Percentiles rank a stretch among this genome's conserved stretches.
phyloP scores from a whole-genome alignment of 2,329 filamentous ascomycete species.

The Paecilomyces sp. region DNA sequence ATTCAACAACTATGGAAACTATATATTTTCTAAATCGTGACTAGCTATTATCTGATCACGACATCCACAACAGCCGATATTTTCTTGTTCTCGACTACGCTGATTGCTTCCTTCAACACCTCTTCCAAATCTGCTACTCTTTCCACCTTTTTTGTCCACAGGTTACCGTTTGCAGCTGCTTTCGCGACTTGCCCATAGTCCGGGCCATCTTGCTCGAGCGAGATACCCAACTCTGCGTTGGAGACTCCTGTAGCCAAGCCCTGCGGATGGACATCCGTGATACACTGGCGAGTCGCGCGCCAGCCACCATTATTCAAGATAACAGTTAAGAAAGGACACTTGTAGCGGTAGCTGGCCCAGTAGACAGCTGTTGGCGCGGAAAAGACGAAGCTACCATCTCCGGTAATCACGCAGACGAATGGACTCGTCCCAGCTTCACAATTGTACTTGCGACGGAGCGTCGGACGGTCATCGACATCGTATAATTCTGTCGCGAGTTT shows the following conservation, averaged over 20 bases:
- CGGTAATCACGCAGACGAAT: conserved; percentile 56
- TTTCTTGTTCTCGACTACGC: conserved; percentile 7
- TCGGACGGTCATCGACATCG: conserved; percentile 21
- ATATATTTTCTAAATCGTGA: not conserved
- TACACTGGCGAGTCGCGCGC: conserved; percentile 45
- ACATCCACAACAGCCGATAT: conserved; percentile 14
- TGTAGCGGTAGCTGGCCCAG: conserved; percentile 59
- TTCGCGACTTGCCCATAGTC: conserved; percentile 14
- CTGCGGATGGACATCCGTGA: conserved; percentile 13
- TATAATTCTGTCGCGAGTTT: conserved; percentile 57
- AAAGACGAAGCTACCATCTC: conserved; percentile 61
- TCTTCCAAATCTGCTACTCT: conserved; percentile 9
- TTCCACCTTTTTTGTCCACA: conserved; percentile 12
- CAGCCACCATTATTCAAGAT: conserved; percentile 63
- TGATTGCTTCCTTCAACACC: conserved; percentile 7
- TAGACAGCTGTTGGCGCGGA: conserved; percentile 57
- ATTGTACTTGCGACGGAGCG: conserved; percentile 3
- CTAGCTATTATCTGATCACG: conserved; percentile 5
- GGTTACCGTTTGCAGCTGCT: conserved; percentile 13
- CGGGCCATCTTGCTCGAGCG: conserved; percentile 12
- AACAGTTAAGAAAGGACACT: conserved; percentile 57
- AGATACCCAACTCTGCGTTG: conserved; percentile 12
- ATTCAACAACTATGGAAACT: not conserved
- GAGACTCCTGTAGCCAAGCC: conserved; percentile 8
- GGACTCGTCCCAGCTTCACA: conserved; percentile 27